A percentile compares a stretch with the other conserved stretches of the same genome.
These are phyloP conservation scores for Cystobasidium pallidum DNA, from an alignment of 1,284 basidiomycete species.

Conservation along the genomic window DNA sequence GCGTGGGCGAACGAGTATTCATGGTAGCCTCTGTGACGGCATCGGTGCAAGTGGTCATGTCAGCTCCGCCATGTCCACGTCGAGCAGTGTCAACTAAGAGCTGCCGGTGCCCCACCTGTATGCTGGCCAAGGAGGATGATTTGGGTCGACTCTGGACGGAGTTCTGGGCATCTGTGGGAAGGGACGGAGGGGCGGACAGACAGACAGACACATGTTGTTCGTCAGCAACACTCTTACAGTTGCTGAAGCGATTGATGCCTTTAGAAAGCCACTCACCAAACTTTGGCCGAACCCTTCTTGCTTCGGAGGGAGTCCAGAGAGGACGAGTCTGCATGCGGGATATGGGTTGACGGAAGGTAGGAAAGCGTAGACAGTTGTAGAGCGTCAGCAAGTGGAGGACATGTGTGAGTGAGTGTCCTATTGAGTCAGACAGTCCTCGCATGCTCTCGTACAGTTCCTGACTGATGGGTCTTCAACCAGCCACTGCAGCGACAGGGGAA, in stretches of 20 bases:
- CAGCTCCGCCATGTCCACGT: background rate
- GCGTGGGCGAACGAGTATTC: constrained; percentile 69
- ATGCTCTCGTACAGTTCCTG: too few species aligned
- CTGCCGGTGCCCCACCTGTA: constrained; percentile 53
- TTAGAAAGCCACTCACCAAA: constrained; percentile 29
- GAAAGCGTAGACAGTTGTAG: background rate
- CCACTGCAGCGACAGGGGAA: too few species aligned
- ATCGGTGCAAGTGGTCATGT: background rate
- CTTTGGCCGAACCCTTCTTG: constrained; percentile 49
- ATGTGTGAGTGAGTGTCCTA: too few species aligned
- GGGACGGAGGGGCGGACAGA: too few species aligned
- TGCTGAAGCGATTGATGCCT: background rate
- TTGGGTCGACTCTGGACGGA: constrained; percentile 67
- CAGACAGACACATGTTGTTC: background rate
- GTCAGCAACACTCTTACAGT: background rate
- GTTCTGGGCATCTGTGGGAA: constrained; percentile 59
- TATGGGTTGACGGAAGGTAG: background rate
- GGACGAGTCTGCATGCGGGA: constrained; percentile 40
- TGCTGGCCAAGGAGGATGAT: constrained; percentile 95
- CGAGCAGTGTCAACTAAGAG: constrained; percentile 66
- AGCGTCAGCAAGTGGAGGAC: background rate
- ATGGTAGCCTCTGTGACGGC: constrained; percentile 74
- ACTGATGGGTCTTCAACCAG: background rate
- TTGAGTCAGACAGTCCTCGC: background rate
- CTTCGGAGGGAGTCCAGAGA: constrained; percentile 51